Percentiles rank a stretch among this genome's conserved stretches.
Conservation (phyloP, 2,329 filamentous ascomycete genomes). For the Aspergillus melleus region DNA sequence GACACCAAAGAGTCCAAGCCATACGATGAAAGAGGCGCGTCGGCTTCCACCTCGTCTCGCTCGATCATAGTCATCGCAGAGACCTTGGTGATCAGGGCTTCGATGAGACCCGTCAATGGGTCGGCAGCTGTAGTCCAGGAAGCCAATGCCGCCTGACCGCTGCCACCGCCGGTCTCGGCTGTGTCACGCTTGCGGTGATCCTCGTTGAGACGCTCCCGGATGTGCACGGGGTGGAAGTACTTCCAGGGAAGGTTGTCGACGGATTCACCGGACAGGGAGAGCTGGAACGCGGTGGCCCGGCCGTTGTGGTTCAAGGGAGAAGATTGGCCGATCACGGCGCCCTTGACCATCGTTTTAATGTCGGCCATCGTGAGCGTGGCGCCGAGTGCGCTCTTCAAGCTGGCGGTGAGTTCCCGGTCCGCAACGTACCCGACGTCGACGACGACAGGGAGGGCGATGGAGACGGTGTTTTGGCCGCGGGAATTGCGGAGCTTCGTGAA, state of each 20-base stretch:
- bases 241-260: not conserved
- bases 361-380: not conserved
- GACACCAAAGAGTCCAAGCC: not conserved
- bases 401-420: not conserved
- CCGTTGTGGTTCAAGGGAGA: not conserved
- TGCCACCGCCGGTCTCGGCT: not conserved
- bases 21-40: not conserved
- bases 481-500: not conserved
- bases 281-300: not conserved
- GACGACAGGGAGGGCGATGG: not conserved
- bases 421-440: not conserved
- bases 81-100: not conserved
- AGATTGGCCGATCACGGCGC: not conserved
- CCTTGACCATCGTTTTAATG: not conserved
- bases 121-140: not conserved
- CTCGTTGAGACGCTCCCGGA: not conserved
- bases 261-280: not conserved
- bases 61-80: not conserved
- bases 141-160: not conserved
- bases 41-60: not conserved
- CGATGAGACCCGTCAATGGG: not conserved
- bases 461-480: not conserved
- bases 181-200: not conserved
- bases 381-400: not conserved
- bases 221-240: not conserved